These are phyloP conservation scores for Musa schizocarpa DNA, from an alignment of 176 grass and related monocot genomes.

Conservation along the genomic window DNA sequence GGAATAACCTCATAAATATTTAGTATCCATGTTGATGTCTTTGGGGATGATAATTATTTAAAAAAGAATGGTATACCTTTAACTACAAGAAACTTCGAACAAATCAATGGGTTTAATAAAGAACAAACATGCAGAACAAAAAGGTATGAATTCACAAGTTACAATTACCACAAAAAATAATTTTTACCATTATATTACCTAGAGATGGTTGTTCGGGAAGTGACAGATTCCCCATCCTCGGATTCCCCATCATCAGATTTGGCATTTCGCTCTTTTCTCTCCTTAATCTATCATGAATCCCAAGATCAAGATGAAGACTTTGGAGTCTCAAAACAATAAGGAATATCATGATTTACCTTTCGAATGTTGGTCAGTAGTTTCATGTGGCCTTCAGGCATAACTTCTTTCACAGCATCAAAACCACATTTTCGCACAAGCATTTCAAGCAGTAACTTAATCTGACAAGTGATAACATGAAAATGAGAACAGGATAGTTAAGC, in stretches of 20 bases:
- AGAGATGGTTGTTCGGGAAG: slow-evolving; percentile 47
- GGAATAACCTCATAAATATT: too few relatives aligned
- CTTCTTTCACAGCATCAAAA: slow-evolving; percentile 82
- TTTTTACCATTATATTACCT: slow-evolving; percentile 33
- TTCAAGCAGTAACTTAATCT: slow-evolving; percentile 85
- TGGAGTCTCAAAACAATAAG: neutral
- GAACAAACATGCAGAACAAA: too few relatives aligned
- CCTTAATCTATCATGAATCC: slow-evolving; percentile 48
- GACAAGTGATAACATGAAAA: slow-evolving; percentile 4
- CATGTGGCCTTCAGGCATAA: slow-evolving; percentile 95
- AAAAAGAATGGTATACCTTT: too few relatives aligned
- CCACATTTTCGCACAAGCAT: slow-evolving; percentile 96
- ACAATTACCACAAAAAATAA: too few relatives aligned
- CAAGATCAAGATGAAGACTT: slow-evolving; percentile 3
- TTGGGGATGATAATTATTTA: too few relatives aligned
- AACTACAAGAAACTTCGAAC: too few relatives aligned
- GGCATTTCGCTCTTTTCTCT: slow-evolving; percentile 61
- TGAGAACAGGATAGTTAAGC: neutral
- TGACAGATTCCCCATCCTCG: slow-evolving; percentile 31
- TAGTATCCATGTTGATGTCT: too few relatives aligned
- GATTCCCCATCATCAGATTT: slow-evolving; percentile 39
- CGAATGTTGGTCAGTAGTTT: slow-evolving; percentile 82
- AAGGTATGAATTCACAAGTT: too few relatives aligned
- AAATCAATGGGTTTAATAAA: too few relatives aligned
- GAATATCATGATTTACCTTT: slow-evolving; percentile 44